phyloP scores from a whole-genome alignment of 345 rosid species.

The Nephelium lappaceum region DNA sequence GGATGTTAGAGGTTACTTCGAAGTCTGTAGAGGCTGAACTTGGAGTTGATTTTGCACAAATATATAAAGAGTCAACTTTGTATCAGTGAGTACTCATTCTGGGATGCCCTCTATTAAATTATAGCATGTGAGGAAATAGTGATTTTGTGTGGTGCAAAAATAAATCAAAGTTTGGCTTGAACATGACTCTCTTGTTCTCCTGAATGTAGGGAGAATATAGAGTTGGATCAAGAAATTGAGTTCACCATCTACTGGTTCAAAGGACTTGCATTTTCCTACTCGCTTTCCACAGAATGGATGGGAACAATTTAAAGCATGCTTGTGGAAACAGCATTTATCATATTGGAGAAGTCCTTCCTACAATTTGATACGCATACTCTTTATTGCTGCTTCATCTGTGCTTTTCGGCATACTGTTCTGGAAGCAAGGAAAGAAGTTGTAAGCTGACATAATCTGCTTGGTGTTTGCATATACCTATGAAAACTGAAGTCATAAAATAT shows the following conservation, averaged over 20 bases:
- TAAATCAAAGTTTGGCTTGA: background rate
- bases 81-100: conserved; percentile 31
- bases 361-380: conserved; percentile 45
- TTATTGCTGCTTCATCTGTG: conserved; percentile 28
- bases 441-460: conserved; percentile 12
- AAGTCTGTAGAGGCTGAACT: conserved; percentile 39
- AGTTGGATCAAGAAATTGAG: conserved; percentile 32
- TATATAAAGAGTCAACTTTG: conserved; percentile 39
- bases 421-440: conserved; percentile 54
- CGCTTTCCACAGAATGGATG: conserved; percentile 41
- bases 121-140: conserved; percentile 4
- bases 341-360: conserved; percentile 64
- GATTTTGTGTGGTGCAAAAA: conserved; percentile 10
- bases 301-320: conserved; percentile 55
- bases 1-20: conserved; percentile 52
- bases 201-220: conserved; percentile 34
- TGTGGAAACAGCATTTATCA: conserved; percentile 63
- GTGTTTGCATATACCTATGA: conserved; percentile 7
- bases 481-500: background rate
- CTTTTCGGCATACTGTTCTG: conserved; percentile 52
- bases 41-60: conserved; percentile 39
- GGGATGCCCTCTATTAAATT: background rate
- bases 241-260: conserved; percentile 28
- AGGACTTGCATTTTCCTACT: conserved; percentile 32
- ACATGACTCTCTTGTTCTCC: conserved; percentile 4